Percentiles rank a stretch among this genome's conserved stretches.
Evolutionary conservation across 2,329 filamentous ascomycete genomes (phyloP).

Genomic region (Nemania sp.): DNA sequence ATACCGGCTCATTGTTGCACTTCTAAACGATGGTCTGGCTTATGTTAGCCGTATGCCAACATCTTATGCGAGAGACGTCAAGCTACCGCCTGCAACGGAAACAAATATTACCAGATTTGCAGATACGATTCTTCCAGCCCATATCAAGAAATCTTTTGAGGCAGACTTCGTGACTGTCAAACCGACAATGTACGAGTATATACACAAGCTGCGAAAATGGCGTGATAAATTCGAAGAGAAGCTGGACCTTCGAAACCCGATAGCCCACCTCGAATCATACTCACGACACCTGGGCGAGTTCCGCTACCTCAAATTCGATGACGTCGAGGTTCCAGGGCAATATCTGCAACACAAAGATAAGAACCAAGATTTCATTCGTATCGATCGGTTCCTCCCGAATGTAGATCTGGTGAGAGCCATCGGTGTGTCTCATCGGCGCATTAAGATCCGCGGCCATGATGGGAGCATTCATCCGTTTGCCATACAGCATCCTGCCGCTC

Average conservation of each 20-base stretch:
- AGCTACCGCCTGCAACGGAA: slow-evolving; percentile 86
- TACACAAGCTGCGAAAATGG: slow-evolving; percentile 94
- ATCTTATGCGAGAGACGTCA: slow-evolving; percentile 87
- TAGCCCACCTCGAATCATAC: slow-evolving; percentile 77
- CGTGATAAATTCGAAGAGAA: slow-evolving; percentile 98
- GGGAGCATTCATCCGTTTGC: slow-evolving; percentile 96
- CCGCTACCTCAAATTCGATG: slow-evolving; percentile 96
- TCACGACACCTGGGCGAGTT: slow-evolving; percentile 95
- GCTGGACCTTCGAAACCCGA: slow-evolving; percentile 78
- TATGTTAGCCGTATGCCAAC: slow-evolving; percentile 87
- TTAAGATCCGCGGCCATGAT: slow-evolving; percentile 97
- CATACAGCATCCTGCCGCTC: slow-evolving; percentile 90
- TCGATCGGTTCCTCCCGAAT: slow-evolving; percentile 93
- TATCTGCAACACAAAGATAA: slow-evolving; percentile 98
- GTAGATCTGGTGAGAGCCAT: slow-evolving; percentile 91
- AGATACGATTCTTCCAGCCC: slow-evolving; percentile 89
- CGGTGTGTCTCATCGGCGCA: slow-evolving; percentile 84
- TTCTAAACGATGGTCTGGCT: slow-evolving; percentile 91
- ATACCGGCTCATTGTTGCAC: slow-evolving; percentile 93
- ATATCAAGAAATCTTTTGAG: slow-evolving; percentile 96
- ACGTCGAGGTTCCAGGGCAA: slow-evolving; percentile 96
- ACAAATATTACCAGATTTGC: slow-evolving; percentile 96
- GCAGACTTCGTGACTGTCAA: slow-evolving; percentile 95
- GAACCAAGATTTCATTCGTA: slow-evolving; percentile 97
- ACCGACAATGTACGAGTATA: slow-evolving; percentile 98